phyloP scores from a whole-genome alignment of 306 rosid species.

The Begonia loranthoides region DNA sequence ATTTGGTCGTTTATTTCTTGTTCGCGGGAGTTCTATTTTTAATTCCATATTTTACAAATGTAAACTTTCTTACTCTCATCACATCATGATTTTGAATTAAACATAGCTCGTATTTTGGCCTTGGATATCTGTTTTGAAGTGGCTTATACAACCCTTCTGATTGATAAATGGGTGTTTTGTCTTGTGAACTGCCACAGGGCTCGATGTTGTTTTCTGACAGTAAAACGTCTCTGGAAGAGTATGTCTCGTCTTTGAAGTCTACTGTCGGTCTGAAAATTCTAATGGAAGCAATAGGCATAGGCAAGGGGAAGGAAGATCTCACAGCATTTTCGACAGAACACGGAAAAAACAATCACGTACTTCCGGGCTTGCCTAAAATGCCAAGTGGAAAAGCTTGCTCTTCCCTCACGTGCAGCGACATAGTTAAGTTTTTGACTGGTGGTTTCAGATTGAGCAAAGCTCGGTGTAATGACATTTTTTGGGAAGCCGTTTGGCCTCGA shows the following conservation, averaged over 20 bases:
- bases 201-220: conserved; percentile 54
- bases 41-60: too few relatives aligned
- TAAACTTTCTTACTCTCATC: too few relatives aligned
- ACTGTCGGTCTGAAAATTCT: conserved; percentile 40
- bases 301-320: conserved; percentile 62
- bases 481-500: conserved; percentile 97
- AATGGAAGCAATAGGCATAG: conserved; percentile 62
- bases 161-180: too few relatives aligned
- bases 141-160: too few relatives aligned
- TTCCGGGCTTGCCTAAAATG: conserved; percentile 13
- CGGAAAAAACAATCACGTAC: conserved; percentile 26
- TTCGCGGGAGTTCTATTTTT: too few relatives aligned
- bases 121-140: too few relatives aligned
- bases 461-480: conserved; percentile 54
- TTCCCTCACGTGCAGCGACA: conserved; percentile 46
- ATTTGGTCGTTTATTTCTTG: too few relatives aligned
- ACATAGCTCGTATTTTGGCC: too few relatives aligned
- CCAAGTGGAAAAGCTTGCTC: conserved; percentile 44
- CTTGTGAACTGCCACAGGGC: conserved; percentile 17
- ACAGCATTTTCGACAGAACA: conserved; percentile 39
- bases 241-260: conserved; percentile 45
- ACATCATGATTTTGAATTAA: too few relatives aligned
- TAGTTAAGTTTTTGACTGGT: conserved; percentile 47
- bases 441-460: conserved; percentile 61
- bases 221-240: conserved; percentile 47